Percentiles rank a stretch among this genome's conserved stretches.
These are phyloP conservation scores for Talaromyces sp. DNA, from an alignment of 2,329 filamentous ascomycete genomes.

Conservation along the genomic window DNA sequence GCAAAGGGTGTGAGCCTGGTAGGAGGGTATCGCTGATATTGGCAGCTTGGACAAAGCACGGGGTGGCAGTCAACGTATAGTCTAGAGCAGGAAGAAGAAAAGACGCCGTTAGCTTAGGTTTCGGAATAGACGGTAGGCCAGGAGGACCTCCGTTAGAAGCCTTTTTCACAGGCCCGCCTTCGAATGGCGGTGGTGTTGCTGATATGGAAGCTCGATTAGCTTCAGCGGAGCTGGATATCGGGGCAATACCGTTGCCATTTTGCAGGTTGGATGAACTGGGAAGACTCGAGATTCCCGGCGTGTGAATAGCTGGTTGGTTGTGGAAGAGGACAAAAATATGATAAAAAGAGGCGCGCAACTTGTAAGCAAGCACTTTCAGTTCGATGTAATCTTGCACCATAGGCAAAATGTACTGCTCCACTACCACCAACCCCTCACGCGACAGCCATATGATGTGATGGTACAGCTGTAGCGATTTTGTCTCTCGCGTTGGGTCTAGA, in stretches of 20 bases:
- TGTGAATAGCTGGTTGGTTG: slow-evolving; percentile 74
- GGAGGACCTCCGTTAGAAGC: slow-evolving; percentile 33
- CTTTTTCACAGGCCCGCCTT: slow-evolving; percentile 40
- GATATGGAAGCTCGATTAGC: slow-evolving; percentile 32
- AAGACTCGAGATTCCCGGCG: slow-evolving; percentile 47
- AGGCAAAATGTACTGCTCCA: slow-evolving; percentile 81
- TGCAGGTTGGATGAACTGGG: slow-evolving; percentile 22
- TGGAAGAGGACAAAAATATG: slow-evolving; percentile 97
- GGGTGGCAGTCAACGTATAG: slow-evolving; percentile 75
- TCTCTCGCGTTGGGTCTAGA: slow-evolving; percentile 71
- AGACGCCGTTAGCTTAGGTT: slow-evolving; percentile 48
- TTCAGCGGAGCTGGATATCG: slow-evolving; percentile 8
- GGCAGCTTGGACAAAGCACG: slow-evolving; percentile 74
- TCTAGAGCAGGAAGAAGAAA: slow-evolving; percentile 76
- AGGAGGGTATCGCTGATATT: slow-evolving; percentile 68
- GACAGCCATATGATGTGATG: slow-evolving; percentile 94
- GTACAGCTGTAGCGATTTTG: slow-evolving; percentile 76
- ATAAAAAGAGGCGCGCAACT: slow-evolving; percentile 88
- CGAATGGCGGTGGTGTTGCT: slow-evolving; percentile 43
- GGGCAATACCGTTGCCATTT: slow-evolving; percentile 14
- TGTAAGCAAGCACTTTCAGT: slow-evolving; percentile 83
- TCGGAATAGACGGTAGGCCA: slow-evolving; percentile 28
- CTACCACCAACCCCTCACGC: slow-evolving; percentile 79
- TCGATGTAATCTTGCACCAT: slow-evolving; percentile 74
- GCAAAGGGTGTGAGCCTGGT: slow-evolving; percentile 82